phyloP scores from a whole-genome alignment of 805 yeast genomes.

The Yarrowia porcina region DNA sequence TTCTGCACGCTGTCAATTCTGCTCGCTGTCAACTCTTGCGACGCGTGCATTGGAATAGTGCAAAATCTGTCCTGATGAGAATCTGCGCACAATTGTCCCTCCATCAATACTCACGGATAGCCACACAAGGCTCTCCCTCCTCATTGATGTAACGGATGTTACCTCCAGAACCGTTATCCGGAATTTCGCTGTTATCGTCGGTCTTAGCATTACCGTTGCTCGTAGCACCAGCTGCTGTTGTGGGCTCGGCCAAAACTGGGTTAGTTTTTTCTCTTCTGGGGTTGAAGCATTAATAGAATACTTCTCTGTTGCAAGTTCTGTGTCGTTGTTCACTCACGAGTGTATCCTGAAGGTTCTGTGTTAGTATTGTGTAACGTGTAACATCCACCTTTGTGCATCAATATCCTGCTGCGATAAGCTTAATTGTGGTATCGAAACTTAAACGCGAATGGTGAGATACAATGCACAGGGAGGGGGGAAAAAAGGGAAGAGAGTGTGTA shows the following conservation, averaged over 20 bases:
- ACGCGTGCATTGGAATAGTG: no score
- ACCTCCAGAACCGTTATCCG: neutral
- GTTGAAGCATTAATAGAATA: neutral
- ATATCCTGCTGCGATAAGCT: neutral
- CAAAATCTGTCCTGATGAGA: no score
- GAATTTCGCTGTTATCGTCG: neutral
- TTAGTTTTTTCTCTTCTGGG: neutral
- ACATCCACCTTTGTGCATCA: neutral
- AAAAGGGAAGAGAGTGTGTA: no score
- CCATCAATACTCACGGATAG: neutral
- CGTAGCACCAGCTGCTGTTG: neutral
- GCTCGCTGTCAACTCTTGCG: no score
- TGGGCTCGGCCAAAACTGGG: neutral
- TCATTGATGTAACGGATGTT: neutral
- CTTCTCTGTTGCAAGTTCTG: neutral
- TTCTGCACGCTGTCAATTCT: no score
- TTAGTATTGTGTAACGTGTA: neutral
- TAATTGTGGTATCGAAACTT: neutral
- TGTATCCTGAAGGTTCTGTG: neutral
- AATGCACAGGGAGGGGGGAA: no score
- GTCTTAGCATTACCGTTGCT: neutral
- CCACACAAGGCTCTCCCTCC: neutral
- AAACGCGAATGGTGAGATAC: no score
- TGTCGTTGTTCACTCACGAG: neutral
- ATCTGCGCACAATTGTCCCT: no score